phyloP scores from a whole-genome alignment of 2,329 filamentous ascomycete genomes.

The Colletotrichum viniferum region DNA sequence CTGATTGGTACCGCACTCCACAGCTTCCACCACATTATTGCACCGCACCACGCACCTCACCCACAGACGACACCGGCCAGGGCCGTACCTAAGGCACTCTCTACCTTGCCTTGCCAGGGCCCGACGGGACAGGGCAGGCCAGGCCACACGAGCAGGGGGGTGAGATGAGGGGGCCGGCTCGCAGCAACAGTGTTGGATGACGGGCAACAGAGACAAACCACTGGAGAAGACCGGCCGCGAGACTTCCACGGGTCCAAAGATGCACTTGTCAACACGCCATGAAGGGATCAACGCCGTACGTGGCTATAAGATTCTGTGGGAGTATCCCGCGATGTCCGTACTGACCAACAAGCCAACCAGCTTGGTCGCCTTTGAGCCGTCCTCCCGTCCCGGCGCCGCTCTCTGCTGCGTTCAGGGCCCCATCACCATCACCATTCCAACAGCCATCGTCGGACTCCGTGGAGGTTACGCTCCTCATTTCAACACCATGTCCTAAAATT shows the following conservation, averaged over 20 bases:
- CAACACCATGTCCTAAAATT: not conserved
- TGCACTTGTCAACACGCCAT: not conserved
- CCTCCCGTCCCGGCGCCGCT: not conserved
- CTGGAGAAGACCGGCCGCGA: not conserved
- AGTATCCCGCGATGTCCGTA: not conserved
- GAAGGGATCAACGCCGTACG: not conserved
- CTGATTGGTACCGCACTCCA: conserved; percentile 13
- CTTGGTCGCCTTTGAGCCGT: not conserved
- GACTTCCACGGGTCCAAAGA: not conserved
- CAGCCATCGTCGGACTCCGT: not conserved
- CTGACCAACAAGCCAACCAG: not conserved
- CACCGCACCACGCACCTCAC: conserved; percentile 1
- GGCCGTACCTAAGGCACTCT: conserved; percentile 14
- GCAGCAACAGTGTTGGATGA: not conserved
- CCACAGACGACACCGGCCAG: conserved; percentile 18
- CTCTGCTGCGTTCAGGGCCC: not conserved
- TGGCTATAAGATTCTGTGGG: not conserved
- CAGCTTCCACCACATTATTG: conserved; percentile 14
- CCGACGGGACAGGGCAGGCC: not conserved
- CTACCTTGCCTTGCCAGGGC: not conserved
- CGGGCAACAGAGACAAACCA: not conserved
- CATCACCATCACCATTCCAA: not conserved
- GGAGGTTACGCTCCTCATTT: not conserved
- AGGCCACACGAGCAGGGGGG: not conserved
- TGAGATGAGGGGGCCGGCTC: not conserved